A percentile compares a stretch with the other conserved stretches of the same genome.
These are phyloP conservation scores for Solanum infundibuliforme DNA, from an alignment of 257 asterid species.

Conservation along the genomic window DNA sequence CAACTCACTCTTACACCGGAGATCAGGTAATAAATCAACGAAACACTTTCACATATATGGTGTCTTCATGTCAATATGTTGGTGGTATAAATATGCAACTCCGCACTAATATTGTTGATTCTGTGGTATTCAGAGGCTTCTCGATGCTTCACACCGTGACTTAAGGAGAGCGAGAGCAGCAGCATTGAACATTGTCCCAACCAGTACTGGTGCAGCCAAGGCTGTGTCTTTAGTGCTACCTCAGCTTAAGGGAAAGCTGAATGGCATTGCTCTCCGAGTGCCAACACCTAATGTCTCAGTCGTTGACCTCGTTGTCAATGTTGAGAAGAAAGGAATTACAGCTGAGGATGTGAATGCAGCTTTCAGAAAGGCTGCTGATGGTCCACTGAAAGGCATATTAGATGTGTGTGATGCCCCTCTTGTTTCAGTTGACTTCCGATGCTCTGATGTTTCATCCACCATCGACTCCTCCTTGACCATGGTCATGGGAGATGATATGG, in stretches of 20 bases:
- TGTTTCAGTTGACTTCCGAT: slow-evolving; percentile 81
- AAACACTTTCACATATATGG: not conserved
- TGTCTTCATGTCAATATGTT: not conserved
- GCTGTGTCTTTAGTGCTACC: slow-evolving; percentile 92
- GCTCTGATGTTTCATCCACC: slow-evolving; percentile 69
- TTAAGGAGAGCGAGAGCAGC: slow-evolving; percentile 88
- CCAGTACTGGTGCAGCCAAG: slow-evolving; percentile 95
- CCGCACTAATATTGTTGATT: not conserved
- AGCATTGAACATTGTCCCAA: slow-evolving; percentile 88
- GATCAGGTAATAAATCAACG: slow-evolving; percentile 47
- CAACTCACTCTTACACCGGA: slow-evolving; percentile 95
- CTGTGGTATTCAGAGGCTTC: slow-evolving; percentile 50
- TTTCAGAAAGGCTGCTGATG: slow-evolving; percentile 79
- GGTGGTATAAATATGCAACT: not conserved
- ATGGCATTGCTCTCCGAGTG: slow-evolving; percentile 88
- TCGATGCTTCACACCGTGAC: slow-evolving; percentile 91
- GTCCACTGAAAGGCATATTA: slow-evolving; percentile 61
- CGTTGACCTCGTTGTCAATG: slow-evolving; percentile 76
- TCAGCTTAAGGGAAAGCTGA: slow-evolving; percentile 86
- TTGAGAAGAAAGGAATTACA: slow-evolving; percentile 64
- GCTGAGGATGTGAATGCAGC: slow-evolving; percentile 85
- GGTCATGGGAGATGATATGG: slow-evolving; percentile 99
- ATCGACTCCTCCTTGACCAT: slow-evolving; percentile 85
- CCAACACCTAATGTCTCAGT: slow-evolving; percentile 96
- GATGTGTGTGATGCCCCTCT: slow-evolving; percentile 72